These are phyloP conservation scores for Didymella keratinophila DNA, from an alignment of 2,329 filamentous ascomycete genomes.

Conservation along the genomic window DNA sequence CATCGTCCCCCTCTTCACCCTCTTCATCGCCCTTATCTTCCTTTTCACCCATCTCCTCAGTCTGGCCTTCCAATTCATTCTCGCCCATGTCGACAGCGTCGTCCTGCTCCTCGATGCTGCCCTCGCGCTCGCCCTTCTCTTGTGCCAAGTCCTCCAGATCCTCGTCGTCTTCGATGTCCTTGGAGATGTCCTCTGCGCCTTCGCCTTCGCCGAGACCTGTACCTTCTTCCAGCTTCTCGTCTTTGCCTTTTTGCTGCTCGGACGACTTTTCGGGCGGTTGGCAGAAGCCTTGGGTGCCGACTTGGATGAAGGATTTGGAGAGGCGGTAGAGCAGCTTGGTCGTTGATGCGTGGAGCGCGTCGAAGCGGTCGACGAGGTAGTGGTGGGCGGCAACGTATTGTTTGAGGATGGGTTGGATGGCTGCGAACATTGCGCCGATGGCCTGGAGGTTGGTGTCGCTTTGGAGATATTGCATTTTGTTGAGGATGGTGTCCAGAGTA, in stretches of 20 bases:
- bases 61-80: slow-evolving; percentile 88
- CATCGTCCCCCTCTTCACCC: slow-evolving; percentile 59
- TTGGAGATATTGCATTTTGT: slow-evolving; percentile 55
- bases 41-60: slow-evolving; percentile 65
- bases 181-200: slow-evolving; percentile 96
- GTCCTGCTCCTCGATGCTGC: slow-evolving; percentile 78
- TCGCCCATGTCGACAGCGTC: slow-evolving; percentile 93
- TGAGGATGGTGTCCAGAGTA: slow-evolving; percentile 56
- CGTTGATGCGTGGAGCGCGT: slow-evolving; percentile 72
- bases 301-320: slow-evolving; percentile 76
- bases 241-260: slow-evolving; percentile 70
- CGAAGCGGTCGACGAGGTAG: slow-evolving; percentile 65
- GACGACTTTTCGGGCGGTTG: slow-evolving; percentile 79
- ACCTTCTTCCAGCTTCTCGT: slow-evolving; percentile 85
- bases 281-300: slow-evolving; percentile 89
- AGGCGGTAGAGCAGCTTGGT: slow-evolving; percentile 79
- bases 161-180: slow-evolving; percentile 93
- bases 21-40: slow-evolving; percentile 67
- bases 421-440: slow-evolving; percentile 66
- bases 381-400: slow-evolving; percentile 73
- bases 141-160: slow-evolving; percentile 91
- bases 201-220: slow-evolving; percentile 95
- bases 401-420: slow-evolving; percentile 73
- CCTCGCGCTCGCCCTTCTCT: slow-evolving; percentile 66
- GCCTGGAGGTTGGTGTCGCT: slow-evolving; percentile 53